Percentiles rank a stretch among this genome's conserved stretches.
Conservation (phyloP, 164 flowering plant species). For the Macadamia tetraphylla region DNA sequence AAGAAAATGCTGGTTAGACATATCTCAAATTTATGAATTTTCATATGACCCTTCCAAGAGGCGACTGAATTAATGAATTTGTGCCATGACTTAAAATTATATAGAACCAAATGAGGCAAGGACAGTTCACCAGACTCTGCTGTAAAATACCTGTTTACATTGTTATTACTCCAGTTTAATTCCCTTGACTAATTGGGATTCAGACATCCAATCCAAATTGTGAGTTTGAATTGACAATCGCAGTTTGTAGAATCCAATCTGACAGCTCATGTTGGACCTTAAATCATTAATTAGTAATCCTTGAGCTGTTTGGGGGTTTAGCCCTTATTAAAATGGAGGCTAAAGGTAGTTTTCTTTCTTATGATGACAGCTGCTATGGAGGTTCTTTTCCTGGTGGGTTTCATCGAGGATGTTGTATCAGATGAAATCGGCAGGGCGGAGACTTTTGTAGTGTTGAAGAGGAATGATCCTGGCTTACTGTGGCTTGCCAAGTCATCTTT, state of each 20-base stretch:
- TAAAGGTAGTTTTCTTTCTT: not conserved
- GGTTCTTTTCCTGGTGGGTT: conserved; percentile 62
- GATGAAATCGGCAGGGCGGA: conserved; percentile 55
- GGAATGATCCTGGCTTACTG: conserved; percentile 80
- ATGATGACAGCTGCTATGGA: conserved; percentile 82
- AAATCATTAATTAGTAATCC: too few species aligned
- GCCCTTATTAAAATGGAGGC: too few species aligned
- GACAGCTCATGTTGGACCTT: too few species aligned
- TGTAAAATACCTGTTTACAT: too few species aligned
- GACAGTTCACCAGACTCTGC: too few species aligned
- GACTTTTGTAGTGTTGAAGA: conserved; percentile 64
- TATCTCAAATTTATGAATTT: not conserved
- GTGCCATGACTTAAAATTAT: not conserved
- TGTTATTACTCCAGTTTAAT: too few species aligned
- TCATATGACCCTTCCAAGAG: not conserved
- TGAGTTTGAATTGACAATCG: too few species aligned
- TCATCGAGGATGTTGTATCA: conserved; percentile 49
- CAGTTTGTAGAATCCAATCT: too few species aligned
- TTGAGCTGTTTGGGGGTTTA: too few species aligned
- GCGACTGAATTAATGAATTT: not conserved
- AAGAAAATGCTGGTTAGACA: not conserved
- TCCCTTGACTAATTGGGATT: too few species aligned
- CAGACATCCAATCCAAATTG: too few species aligned
- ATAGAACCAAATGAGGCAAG: not conserved
- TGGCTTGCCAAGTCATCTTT: conserved; percentile 93